Evolutionary conservation across 257 asterid genomes (phyloP), one percentile per base, ranked within the genome.

Genomic region (Salvia splendens): DNA sequence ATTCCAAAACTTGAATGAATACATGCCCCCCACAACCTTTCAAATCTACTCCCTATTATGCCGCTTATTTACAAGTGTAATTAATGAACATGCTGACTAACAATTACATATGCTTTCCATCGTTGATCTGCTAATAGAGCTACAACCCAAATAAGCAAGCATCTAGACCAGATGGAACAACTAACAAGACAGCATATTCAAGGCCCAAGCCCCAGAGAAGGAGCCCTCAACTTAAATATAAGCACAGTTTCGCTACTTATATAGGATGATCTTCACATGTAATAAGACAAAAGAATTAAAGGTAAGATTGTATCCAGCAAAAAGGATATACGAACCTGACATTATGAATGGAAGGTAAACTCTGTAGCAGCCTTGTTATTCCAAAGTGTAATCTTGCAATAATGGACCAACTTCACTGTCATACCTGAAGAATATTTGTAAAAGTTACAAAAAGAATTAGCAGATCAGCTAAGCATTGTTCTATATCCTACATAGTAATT

Each of bases 381-480:
- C 81, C 72, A 64, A 41, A 64, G 65, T 24, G 30, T 24, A 24
- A 24, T 24, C 30, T 24, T 24, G 30, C 72, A 96, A 84, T 76
- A 94, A 74, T 24, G 95, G 96, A 41, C 96, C 97, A 61, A 84
- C 85, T 72, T 94, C 97, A 70, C 75, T 83, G 77, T 85, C 81
- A 12, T 74, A 61, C 77, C 99, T 93, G 83, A 76, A 63, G 30
- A 43, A 28, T 67, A 58, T 36, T 57, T 68, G 24, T 40, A 24
- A 12, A 11, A 32, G 57, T 70, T n/a, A 70, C 57, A 73, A 60
- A 24, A 50, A 47, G 42, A 64, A 60, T 33, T 52, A 52, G 35
- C 42, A 12, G 35, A 36, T 33, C 20, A 4, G n/a, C 46, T 5
- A 55, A 43, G 56, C 36, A 60, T 20, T 55, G 3, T 30, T 45